Conservation (phyloP, 352 stramenopile species). For the Globisporangium ultimum region DNA sequence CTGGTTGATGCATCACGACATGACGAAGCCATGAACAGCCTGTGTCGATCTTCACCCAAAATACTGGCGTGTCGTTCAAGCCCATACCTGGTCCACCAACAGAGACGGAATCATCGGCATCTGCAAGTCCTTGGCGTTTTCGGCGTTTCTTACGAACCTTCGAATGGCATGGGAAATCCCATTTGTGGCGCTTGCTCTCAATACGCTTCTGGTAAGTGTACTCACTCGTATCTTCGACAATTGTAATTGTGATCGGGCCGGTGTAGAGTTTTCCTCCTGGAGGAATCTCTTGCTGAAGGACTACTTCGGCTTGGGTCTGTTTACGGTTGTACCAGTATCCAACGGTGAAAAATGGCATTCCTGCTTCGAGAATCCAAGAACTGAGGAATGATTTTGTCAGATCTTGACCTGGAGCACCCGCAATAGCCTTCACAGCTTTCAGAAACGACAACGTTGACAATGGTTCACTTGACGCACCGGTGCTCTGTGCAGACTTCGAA, state of each 20-base stretch:
- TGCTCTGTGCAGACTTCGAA: constrained; percentile 13
- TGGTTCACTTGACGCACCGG: constrained; percentile 31
- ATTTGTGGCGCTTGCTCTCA: constrained; percentile 83
- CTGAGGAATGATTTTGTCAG: constrained; percentile 78
- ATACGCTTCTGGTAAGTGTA: constrained; percentile 82
- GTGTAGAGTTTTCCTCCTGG: constrained; percentile 79
- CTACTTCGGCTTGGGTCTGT: constrained; percentile 81
- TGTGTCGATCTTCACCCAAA: constrained; percentile 86
- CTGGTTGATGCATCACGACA: constrained; percentile 83
- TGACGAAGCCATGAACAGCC: constrained; percentile 73
- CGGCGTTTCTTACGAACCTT: constrained; percentile 87
- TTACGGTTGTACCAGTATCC: constrained; percentile 90
- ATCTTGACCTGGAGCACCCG: constrained; percentile 70
- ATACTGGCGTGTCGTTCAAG: constrained; percentile 83
- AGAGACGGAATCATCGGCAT: constrained; percentile 76
- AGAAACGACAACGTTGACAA: constrained; percentile 77
- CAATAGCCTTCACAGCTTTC: constrained; percentile 78
- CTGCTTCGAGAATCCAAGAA: constrained; percentile 77
- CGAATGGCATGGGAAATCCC: constrained; percentile 82
- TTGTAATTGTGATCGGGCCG: constrained; percentile 78
- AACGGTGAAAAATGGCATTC: constrained; percentile 85
- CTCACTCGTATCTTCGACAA: constrained; percentile 83
- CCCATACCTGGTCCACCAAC: constrained; percentile 77
- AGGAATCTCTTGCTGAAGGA: constrained; percentile 79
- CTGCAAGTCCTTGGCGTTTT: constrained; percentile 75